These are phyloP conservation scores for Diaporthe helianthi DNA, from an alignment of 2,329 filamentous ascomycete species.

Conservation along the genomic window DNA sequence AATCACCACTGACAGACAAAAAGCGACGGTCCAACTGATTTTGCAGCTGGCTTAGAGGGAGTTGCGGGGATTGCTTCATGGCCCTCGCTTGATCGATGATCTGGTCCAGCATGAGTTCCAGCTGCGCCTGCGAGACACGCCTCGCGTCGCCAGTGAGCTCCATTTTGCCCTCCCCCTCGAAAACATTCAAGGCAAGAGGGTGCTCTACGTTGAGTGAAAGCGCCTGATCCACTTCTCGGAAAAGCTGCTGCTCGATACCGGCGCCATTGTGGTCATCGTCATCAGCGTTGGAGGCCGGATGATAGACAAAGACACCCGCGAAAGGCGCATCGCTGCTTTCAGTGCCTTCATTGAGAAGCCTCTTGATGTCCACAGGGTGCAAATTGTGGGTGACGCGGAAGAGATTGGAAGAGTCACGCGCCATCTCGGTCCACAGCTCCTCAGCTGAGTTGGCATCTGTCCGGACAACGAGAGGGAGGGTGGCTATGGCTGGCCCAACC, in stretches of 20 bases:
- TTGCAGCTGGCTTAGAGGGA: conserved; percentile 33
- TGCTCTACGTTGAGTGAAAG: conserved; percentile 49
- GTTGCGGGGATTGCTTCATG: conserved; percentile 35
- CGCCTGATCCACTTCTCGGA: conserved; percentile 42
- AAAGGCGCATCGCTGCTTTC: conserved; percentile 36
- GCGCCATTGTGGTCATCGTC: not conserved
- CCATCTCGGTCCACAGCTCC: conserved; percentile 35
- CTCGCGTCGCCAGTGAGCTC: conserved; percentile 38
- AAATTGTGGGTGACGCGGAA: conserved; percentile 33
- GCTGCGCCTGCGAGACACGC: conserved; percentile 36
- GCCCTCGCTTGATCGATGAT: conserved; percentile 35
- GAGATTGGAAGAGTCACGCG: conserved; percentile 30
- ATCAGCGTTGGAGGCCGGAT: conserved; percentile 31
- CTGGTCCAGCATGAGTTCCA: conserved; percentile 38
- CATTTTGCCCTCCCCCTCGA: conserved; percentile 37
- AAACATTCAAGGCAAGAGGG: conserved; percentile 48
- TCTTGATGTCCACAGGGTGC: conserved; percentile 39
- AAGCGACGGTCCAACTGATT: conserved; percentile 31
- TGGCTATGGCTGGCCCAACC: conserved; percentile 39
- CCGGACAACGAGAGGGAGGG: conserved; percentile 37
- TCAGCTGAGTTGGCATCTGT: conserved; percentile 30
- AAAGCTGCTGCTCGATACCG: conserved; percentile 33
- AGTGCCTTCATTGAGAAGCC: conserved; percentile 36
- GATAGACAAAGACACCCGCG: conserved; percentile 40
- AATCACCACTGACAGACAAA: conserved; percentile 26